Base-by-base conservation (phyloP, 768 basidiomycete species). In the Termitomyces sp. region DNA sequence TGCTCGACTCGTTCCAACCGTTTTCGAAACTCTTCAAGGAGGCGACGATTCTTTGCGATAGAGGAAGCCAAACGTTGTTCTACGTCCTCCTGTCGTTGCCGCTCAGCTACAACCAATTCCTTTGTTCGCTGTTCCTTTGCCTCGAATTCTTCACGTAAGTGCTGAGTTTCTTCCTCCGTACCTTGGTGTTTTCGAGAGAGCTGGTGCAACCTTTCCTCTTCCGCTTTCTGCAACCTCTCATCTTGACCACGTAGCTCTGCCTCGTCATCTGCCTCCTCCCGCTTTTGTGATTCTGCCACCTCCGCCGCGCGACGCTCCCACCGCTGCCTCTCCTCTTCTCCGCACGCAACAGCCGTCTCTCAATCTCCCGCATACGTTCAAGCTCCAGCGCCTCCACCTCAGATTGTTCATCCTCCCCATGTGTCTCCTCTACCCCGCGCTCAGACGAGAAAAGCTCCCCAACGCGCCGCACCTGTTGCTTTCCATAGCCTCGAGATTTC, bases 311-410 rank as follows among this genome's bases (percentile, higher is more conserved):
- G 60, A 24, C 12, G 52, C 1, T 52, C 39, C 35, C 57, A 59
- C 9, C 46, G 28, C 40, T 45, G 54, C 39, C 57, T 55, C 58
- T 62, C 55, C 59, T 63, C 60, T 57, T 58, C 57, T 63, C 57
- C 5, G 40, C 54, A 20, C 18, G 51, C 20, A 57, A 53, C 38
- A 60, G 38, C 42, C 48, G 53, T n/a, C 58, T 64, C 38, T 67
- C 65, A 32, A 68, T 55, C 49, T 67, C 67, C 11, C 67, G 60
- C 13, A 65, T 64, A 18, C 65, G 67, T 15, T 66, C 65, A 20
- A 63, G 59, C 54, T 64, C 70, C 15, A 63, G 61, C 42, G 54
- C 65, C 5, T 58, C 57, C 11, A 54, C 65, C 24, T 62, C 66
- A 36, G 61, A 63, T 81, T 60, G 44, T n/a, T 55, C 36, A 42